Evolutionary conservation across 164 flowering plant genomes (phyloP).

Genomic region (Umbellularia californica): DNA sequence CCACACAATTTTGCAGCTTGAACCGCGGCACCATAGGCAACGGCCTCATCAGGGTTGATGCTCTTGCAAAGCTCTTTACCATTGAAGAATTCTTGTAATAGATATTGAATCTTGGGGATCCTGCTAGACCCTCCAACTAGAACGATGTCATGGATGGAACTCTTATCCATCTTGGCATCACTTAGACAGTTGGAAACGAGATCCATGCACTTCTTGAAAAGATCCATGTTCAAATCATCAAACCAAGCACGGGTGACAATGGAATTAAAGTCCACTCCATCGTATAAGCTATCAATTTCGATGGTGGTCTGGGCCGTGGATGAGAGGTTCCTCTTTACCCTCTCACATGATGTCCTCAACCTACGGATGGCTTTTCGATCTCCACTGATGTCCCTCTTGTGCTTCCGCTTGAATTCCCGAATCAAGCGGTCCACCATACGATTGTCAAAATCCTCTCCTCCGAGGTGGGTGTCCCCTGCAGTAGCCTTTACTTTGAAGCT

Average conservation of each 20-base stretch:
- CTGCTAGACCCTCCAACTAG: conserved; percentile 63
- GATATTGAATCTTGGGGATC: conserved; percentile 52
- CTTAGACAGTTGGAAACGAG: conserved; percentile 49
- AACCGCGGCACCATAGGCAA: conserved; percentile 62
- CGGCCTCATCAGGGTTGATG: conserved; percentile 63
- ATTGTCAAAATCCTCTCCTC: conserved; percentile 63
- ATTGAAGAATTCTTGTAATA: conserved; percentile 57
- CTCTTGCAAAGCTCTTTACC: conserved; percentile 63
- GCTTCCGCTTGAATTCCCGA: conserved; percentile 44
- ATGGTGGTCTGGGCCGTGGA: conserved; percentile 48
- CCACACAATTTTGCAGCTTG: conserved; percentile 52
- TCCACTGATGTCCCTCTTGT: conserved; percentile 48
- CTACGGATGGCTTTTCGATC: conserved; percentile 49
- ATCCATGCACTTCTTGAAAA: conserved; percentile 57
- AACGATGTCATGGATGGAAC: conserved; percentile 44
- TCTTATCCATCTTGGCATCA: conserved; percentile 56
- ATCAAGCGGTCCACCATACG: conserved; percentile 49
- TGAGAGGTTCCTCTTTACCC: conserved; percentile 54
- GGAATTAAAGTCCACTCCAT: conserved; percentile 50
- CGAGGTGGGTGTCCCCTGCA: conserved; percentile 33
- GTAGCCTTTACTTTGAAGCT: too few species aligned
- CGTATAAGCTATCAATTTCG: conserved; percentile 49
- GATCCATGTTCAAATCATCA: conserved; percentile 58
- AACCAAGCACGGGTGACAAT: conserved; percentile 53
- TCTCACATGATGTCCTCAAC: conserved; percentile 47